Evolutionary conservation across 768 basidiomycete genomes (phyloP), one percentile per base, ranked within the genome.

Genomic region (Clathrus columnatus): DNA sequence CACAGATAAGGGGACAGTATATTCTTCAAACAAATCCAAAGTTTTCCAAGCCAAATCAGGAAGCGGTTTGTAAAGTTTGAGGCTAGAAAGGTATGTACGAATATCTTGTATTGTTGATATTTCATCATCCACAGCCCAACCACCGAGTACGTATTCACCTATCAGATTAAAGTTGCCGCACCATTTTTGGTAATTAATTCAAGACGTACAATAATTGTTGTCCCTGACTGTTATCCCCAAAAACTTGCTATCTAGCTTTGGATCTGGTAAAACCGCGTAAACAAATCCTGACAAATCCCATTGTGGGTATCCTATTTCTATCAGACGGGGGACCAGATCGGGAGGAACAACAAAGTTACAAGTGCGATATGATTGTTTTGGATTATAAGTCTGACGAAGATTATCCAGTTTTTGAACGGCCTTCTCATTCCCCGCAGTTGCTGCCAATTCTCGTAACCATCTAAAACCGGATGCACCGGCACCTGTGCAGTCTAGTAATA

Each of bases 401-500:
- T 57, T 41, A 16, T 63, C 54, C 29, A 49, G 6, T 44, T n/a
- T n/a, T 54, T 29, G n/a, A 24, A 17, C 28, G 29, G 43, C 14
- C 28, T 56, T 27, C 16, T n/a, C 24, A 32, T 45, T 53, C 36
- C 14, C 3, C 16, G 1, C 16, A 14, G 18, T 6, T 48, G 24
- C 20, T 11, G 28, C 21, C 18, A 57, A 51, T 16, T 52, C 36
- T 30, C 32, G 8, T 4, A 65, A 52, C 60, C 58, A 59, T 50
- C 59, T 58, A 1, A 54, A 24, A 18, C 64, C 65, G 0, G 54
- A 59, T 18, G 61, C 59, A 21, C 55, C 54, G 10, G 54, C 28
- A 1, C 64, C 66, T 5, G 65, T 65, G 50, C 66, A 64, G 30
- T 64, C 66, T 64, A 17, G 2, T n/a, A n/a, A n/a, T n/a, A n/a